Percentiles rank a stretch among this genome's conserved stretches.
Conservation (phyloP, 2,329 filamentous ascomycete species). For the Sporothrix protearum region DNA sequence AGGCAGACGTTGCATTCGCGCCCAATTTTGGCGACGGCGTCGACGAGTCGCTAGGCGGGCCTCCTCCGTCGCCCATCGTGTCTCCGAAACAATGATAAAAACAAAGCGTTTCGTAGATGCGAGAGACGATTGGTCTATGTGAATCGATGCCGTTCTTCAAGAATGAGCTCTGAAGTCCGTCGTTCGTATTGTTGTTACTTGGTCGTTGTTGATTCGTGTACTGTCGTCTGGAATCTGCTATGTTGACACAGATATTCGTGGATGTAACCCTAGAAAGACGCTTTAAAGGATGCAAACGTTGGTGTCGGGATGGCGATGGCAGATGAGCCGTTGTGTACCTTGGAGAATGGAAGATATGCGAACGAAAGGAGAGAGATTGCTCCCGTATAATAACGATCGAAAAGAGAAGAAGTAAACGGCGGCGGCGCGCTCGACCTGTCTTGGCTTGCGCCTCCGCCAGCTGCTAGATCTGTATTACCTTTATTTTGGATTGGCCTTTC, state of each 20-base stretch:
- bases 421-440: slow-evolving; percentile 1
- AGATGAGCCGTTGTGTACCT: too few relatives aligned
- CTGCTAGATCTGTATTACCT: neutral
- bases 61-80: slow-evolving; percentile 11
- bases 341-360: neutral
- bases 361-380: neutral
- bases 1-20: neutral
- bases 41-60: neutral
- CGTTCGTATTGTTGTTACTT: neutral
- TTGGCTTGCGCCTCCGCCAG: neutral
- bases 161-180: neutral
- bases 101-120: neutral
- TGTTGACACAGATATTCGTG: neutral
- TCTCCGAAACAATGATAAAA: too few relatives aligned
- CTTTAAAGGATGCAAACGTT: neutral
- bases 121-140: neutral
- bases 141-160: neutral
- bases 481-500: neutral
- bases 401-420: neutral
- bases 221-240: neutral
- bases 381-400: neutral
- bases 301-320: neutral
- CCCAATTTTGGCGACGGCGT: slow-evolving; percentile 3
- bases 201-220: neutral
- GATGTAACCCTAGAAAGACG: neutral